A percentile compares a stretch with the other conserved stretches of the same genome.
Conservation (phyloP, 345 rosid species). For the Excoecaria agallocha region DNA sequence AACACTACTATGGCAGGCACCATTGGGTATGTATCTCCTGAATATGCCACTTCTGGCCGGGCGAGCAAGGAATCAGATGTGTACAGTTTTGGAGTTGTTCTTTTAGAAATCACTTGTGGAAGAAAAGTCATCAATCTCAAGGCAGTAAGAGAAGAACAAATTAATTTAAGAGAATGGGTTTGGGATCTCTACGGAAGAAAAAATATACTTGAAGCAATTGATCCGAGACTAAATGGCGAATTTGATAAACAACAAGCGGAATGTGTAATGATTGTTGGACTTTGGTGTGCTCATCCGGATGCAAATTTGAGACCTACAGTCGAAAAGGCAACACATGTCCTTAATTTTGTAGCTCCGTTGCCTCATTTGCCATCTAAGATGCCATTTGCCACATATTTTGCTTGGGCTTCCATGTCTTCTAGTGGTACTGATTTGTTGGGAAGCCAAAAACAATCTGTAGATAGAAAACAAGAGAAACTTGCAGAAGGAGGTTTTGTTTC, state of each 20-base stretch:
- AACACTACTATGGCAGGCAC: slow-evolving; percentile 25
- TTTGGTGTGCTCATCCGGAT: slow-evolving; percentile 14
- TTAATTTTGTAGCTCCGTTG: neutral
- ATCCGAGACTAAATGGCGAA: neutral
- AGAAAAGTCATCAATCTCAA: slow-evolving; percentile 4
- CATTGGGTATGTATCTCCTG: slow-evolving; percentile 23
- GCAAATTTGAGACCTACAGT: neutral
- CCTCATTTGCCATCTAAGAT: neutral
- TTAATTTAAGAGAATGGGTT: neutral
- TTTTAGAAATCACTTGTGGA: slow-evolving; percentile 22
- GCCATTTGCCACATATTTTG: neutral
- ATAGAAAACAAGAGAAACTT: no score
- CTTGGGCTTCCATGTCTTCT: neutral
- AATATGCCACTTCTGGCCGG: slow-evolving; percentile 8
- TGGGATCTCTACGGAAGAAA: slow-evolving; percentile 10
- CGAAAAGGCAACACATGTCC: neutral
- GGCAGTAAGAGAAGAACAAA: neutral
- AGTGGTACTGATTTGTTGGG: neutral
- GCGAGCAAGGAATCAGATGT: slow-evolving; percentile 27
- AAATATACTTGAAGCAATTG: slow-evolving; percentile 10
- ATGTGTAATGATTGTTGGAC: slow-evolving; percentile 11
- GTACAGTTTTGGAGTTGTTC: slow-evolving; percentile 21
- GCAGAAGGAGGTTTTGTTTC: no score
- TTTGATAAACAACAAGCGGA: neutral
- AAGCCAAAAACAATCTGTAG: no score